Evolutionary conservation across 148 eudicot species (phyloP).

Genomic region (Drosera capensis): DNA sequence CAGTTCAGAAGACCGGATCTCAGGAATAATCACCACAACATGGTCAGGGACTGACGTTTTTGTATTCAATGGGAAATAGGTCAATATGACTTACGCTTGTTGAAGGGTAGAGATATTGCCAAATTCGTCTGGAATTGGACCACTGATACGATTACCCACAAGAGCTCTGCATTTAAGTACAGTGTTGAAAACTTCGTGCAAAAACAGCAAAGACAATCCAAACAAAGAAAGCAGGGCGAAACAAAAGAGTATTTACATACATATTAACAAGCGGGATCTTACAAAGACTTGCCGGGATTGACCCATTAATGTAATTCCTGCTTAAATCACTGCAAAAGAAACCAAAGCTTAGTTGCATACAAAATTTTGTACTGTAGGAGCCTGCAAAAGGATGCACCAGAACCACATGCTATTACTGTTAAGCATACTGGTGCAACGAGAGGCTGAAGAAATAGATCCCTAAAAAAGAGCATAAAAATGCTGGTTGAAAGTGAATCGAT

Average conservation of each 20-base stretch:
- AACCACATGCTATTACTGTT: too few species aligned
- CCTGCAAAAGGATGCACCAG: too few species aligned
- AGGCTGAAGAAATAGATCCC: too few species aligned
- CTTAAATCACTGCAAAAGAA: slow-evolving; percentile 43
- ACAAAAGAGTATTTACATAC: slow-evolving; percentile 22
- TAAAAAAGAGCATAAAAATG: too few species aligned
- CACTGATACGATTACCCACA: slow-evolving; percentile 39
- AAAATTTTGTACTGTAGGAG: too few species aligned
- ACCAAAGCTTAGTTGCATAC: too few species aligned
- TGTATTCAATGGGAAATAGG: neutral
- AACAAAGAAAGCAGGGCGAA: neutral
- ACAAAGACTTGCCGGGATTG: slow-evolving; percentile 40
- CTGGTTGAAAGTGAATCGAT: too few species aligned
- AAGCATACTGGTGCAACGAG: too few species aligned
- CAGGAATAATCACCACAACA: slow-evolving; percentile 1
- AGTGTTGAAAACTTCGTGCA: neutral
- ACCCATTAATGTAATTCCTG: slow-evolving; percentile 54
- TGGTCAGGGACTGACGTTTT: neutral
- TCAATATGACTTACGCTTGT: slow-evolving; percentile 33
- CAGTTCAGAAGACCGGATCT: too few species aligned
- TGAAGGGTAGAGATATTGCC: slow-evolving; percentile 55
- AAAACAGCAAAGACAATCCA: neutral
- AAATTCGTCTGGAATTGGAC: slow-evolving; percentile 50
- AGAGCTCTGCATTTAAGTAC: slow-evolving; percentile 27
- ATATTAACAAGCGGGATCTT: slow-evolving; percentile 33